Conservation (phyloP, 805 yeast genomes). For the Starmerella potacharoeniae region DNA sequence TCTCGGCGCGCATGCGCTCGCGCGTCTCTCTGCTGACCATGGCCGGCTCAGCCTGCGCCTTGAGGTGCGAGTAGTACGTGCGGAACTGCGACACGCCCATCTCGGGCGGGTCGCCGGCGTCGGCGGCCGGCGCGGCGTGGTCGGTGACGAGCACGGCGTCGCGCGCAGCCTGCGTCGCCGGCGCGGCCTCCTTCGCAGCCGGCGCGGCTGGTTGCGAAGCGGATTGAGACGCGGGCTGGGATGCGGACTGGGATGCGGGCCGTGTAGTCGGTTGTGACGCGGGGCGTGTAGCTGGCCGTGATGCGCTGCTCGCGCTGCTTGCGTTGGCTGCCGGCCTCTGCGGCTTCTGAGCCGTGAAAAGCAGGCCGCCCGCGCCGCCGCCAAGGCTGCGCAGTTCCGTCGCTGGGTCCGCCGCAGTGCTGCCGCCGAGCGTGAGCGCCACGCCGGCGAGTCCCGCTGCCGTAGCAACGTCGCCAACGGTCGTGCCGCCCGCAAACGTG, state of each 20-base stretch:
- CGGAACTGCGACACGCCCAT: slow-evolving; percentile 43
- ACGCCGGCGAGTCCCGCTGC: slow-evolving; percentile 12
- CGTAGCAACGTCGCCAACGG: slow-evolving; percentile 4
- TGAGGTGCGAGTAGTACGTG: slow-evolving; percentile 40
- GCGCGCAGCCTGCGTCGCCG: neutral
- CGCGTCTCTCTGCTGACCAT: slow-evolving; percentile 35
- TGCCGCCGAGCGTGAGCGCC: slow-evolving; percentile 7
- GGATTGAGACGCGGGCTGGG: neutral
- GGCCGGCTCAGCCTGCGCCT: slow-evolving; percentile 33
- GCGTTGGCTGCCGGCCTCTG: neutral
- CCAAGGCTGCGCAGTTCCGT: slow-evolving; percentile 11
- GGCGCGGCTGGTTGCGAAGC: neutral
- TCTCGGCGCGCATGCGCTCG: slow-evolving; percentile 25
- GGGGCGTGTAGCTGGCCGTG: neutral
- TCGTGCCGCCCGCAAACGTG: slow-evolving; percentile 8
- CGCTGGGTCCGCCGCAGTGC: neutral
- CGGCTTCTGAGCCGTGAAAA: slow-evolving; percentile 4
- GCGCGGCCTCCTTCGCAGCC: neutral
- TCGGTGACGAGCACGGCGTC: neutral
- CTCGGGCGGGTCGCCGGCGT: slow-evolving; percentile 31
- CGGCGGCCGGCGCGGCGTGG: neutral
- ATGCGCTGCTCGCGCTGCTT: neutral
- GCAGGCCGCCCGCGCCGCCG: slow-evolving; percentile 10
- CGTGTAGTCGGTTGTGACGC: neutral
- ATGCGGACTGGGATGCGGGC: neutral